Evolutionary conservation across 2,329 filamentous ascomycete species (phyloP).

Genomic region (Lasiodiplodia sp.): DNA sequence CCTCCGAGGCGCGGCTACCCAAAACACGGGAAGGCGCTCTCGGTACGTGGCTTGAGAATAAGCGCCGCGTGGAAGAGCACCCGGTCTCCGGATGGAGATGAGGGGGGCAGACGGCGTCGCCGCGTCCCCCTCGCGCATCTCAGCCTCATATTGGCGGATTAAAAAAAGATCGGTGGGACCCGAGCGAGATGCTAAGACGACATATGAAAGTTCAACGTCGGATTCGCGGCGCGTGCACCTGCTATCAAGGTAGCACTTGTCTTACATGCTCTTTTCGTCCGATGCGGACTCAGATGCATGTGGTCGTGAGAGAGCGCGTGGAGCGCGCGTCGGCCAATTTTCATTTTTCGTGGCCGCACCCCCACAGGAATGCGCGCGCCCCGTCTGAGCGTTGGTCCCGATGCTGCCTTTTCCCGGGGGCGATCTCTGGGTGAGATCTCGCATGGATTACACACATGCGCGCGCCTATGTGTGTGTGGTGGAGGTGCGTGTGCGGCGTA

Average conservation of each 20-base stretch:
- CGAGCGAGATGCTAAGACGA: too few relatives aligned
- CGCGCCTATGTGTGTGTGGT: background rate
- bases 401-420: background rate
- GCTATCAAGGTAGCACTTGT: background rate
- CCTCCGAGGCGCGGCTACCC: background rate
- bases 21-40: background rate
- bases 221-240: background rate
- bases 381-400: background rate
- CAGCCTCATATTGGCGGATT: background rate
- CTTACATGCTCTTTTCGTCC: background rate
- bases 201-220: too few relatives aligned
- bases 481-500: background rate
- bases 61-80: background rate
- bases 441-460: background rate
- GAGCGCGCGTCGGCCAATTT: background rate
- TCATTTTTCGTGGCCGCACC: background rate
- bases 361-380: background rate
- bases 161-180: background rate
- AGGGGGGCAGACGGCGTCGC: background rate
- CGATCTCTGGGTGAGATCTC: background rate
- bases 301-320: background rate
- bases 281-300: background rate
- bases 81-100: background rate
- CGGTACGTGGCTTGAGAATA: slow-evolving; percentile 8
- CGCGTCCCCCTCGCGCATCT: background rate